Evolutionary conservation across 2,329 filamentous ascomycete genomes (phyloP).

Genomic region (Aspergillus brasiliensis): DNA sequence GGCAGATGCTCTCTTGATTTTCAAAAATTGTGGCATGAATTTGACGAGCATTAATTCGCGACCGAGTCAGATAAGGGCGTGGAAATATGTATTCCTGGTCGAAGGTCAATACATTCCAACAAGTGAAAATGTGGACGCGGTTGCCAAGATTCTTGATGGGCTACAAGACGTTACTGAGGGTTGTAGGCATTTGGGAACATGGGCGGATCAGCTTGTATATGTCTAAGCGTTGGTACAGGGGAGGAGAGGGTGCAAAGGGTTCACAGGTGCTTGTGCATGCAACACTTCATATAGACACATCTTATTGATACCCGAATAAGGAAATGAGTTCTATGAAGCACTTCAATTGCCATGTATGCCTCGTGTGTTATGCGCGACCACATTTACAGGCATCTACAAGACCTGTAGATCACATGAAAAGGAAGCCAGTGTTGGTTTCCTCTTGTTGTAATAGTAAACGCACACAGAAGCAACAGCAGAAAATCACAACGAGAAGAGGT

Average conservation of each 20-base stretch:
- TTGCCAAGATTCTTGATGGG: slow-evolving; percentile 34
- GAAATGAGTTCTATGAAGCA: neutral
- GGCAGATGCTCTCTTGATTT: slow-evolving; percentile 77
- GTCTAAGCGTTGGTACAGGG: neutral
- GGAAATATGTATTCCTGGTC: slow-evolving; percentile 94
- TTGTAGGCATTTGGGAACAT: slow-evolving; percentile 45
- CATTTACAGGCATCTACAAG: neutral
- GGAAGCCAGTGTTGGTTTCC: neutral
- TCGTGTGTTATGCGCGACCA: neutral
- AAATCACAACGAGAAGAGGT: slow-evolving; percentile 9
- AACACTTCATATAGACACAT: neutral
- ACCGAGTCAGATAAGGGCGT: slow-evolving; percentile 72
- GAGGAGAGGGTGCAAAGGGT: neutral
- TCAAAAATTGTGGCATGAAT: slow-evolving; percentile 72
- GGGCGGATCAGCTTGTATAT: slow-evolving; percentile 36
- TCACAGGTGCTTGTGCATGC: neutral
- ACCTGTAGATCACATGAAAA: neutral
- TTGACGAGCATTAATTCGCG: slow-evolving; percentile 88
- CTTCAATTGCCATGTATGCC: neutral
- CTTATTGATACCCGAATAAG: neutral
- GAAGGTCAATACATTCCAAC: slow-evolving; percentile 70
- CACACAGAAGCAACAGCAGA: neutral
- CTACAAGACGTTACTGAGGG: slow-evolving; percentile 40
- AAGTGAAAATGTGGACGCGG: slow-evolving; percentile 30
- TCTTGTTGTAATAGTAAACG: neutral